Base-by-base conservation (phyloP, 805 yeast genomes). In the Ogataea angusta region DNA sequence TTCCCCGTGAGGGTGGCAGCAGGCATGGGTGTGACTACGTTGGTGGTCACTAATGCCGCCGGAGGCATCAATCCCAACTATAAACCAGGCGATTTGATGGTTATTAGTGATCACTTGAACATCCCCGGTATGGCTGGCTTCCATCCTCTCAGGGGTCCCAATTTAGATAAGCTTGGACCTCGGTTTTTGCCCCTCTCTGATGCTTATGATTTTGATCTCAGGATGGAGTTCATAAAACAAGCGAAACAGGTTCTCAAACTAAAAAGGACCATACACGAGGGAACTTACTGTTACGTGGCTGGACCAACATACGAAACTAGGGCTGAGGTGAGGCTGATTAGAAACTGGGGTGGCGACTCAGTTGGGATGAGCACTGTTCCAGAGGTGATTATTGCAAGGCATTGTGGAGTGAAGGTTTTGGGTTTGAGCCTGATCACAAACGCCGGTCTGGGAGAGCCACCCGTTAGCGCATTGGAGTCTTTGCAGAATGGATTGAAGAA, bases 321-420 rank as follows among this genome's bases (percentile, higher is more conserved):
- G 53, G 96, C 97, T 0, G 99, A 91, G 66, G 84, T 83, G n/a
- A 72, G 95, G 42, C 70, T 82, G 71, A 68, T 91, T 34, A 63
- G 79, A 45, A 51, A 66, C 5, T 49, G 84, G 21, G 98, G 98
- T 8, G 96, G 87, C 37, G 98, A 91, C 62, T 85, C 93, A 0
- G 98, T 90, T 2, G 98, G 98, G 4, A 91, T 91, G 99, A 85
- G 95, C 42, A 93, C 98, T 0, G 97, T 91, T 24, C 97, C 99
- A 0, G 99, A 91, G 63, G 95, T 88, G 2, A 78, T 88, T 46
- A 83, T 88, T 14, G 98, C 96, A 2, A 80, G 95, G 60, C 98
- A 93, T 61, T 75, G 81, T 44, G 95, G 90, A 1, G 63, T 93
- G 67, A 73, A 69, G 48, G 95, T 89, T 5, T 67, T 91, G 47